phyloP scores from a whole-genome alignment of 2,329 filamentous ascomycete species.

The Pestalotiopsis sp. region DNA sequence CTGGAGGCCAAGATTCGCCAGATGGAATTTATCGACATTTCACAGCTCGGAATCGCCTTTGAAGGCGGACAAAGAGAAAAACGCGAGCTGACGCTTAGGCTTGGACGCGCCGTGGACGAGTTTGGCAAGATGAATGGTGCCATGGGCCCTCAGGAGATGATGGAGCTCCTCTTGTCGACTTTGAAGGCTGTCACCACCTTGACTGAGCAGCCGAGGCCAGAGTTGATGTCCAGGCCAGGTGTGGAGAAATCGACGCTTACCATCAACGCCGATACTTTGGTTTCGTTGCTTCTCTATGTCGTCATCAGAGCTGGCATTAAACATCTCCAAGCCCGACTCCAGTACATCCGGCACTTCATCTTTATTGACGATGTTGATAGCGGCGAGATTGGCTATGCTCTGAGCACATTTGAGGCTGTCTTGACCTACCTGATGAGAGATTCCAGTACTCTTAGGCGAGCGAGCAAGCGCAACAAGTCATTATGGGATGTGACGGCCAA shows the following conservation, averaged over 20 bases:
- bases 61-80: conserved; percentile 80
- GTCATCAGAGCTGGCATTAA: conserved; percentile 89
- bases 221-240: conserved; percentile 34
- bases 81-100: conserved; percentile 75
- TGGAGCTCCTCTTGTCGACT: conserved; percentile 77
- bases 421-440: conserved; percentile 84
- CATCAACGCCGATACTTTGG: conserved; percentile 85
- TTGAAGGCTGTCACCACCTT: conserved; percentile 81
- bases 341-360: conserved; percentile 97
- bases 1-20: conserved; percentile 88
- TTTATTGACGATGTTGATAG: conserved; percentile 98
- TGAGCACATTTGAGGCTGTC: conserved; percentile 96
- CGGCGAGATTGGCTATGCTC: conserved; percentile 91
- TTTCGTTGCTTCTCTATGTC: conserved; percentile 87
- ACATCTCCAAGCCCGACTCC: conserved; percentile 82
- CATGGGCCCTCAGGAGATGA: conserved; percentile 85
- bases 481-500: conserved; percentile 84
- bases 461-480: conserved; percentile 82
- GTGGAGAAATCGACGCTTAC: conserved; percentile 61
- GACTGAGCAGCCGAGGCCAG: conserved; percentile 50
- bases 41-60: conserved; percentile 87
- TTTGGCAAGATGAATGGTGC: conserved; percentile 84
- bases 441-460: conserved; percentile 78
- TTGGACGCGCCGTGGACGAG: conserved; percentile 80
- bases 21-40: conserved; percentile 93